Base-by-base conservation (phyloP, 345 rosid species). In the Eucalyptus brandiana region DNA sequence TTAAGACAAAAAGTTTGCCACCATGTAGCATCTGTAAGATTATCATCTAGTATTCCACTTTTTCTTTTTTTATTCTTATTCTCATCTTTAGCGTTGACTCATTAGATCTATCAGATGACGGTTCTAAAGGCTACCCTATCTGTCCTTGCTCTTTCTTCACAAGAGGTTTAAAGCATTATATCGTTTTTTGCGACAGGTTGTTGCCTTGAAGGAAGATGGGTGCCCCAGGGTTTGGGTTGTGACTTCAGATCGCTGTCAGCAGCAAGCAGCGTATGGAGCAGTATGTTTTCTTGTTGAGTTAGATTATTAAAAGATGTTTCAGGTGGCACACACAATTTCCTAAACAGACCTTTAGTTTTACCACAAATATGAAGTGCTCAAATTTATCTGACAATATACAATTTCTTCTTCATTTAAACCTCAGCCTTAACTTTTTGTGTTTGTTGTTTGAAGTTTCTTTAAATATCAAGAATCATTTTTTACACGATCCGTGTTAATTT, bases 171-270 rank as follows among this genome's bases (percentile, higher is more conserved):
- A 32, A 65, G 87, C 88, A 83, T 49, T 89, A 5, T 44, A 45
- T 47, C 48, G 89, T 85, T 87, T 87, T 86, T 86, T 88, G 53
- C 49, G 86, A 89, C 93, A 97, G 99, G 98, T 97, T 89, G 98
- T 91, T 86, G 98, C 97, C 48, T 91, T 97, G 91, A 97, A 88
- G 93, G 96, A 94, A 72, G 99, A 96, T 91, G 99, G 99, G 80
- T 96, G 99, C 90, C 99, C 99, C 37, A 95, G 92, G 91, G 99
- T 97, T 51, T 96, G 99, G 99, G 99, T 97, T 81, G 99, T 93
- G 90, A 97, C 99, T 88, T 97, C 99, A 80, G 99, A 97, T 93
- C 94, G 81, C 86, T 88, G 90, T 89, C 96, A 97, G 90, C 99
- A 97, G 92, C 96, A 95, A 80, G 96, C 99, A 14, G 99, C 99